Percentiles rank a stretch among this genome's conserved stretches.
phyloP scores from a whole-genome alignment of 768 basidiomycete genomes.

The Lentinula sp. region DNA sequence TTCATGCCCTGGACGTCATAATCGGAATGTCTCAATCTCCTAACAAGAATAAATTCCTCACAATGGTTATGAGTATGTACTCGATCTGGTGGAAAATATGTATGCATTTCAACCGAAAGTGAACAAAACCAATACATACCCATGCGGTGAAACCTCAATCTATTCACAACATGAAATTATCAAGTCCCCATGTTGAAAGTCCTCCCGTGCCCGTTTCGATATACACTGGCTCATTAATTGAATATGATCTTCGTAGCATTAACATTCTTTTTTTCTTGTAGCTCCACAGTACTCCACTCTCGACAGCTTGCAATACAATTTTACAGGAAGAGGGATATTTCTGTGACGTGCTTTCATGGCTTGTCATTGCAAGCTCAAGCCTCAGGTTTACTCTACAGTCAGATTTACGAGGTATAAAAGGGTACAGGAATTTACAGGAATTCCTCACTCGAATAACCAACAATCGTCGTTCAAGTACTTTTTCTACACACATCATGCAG shows the following conservation, averaged over 20 bases:
- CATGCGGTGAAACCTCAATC: neutral
- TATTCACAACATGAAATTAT: neutral
- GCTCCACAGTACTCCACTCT: neutral
- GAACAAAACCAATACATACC: neutral
- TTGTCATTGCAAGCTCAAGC: neutral
- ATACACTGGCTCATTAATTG: neutral
- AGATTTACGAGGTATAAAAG: neutral
- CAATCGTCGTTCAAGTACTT: slow-evolving; percentile 3
- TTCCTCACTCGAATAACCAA: neutral
- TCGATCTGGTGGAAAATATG: neutral
- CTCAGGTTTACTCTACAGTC: neutral
- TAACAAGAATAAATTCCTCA: too few species aligned
- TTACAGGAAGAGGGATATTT: neutral
- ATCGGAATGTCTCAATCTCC: too few species aligned
- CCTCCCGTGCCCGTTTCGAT: neutral
- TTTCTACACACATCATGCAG: neutral
- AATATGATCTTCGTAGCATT: neutral
- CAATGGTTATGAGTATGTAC: too few species aligned
- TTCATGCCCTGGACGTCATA: too few species aligned
- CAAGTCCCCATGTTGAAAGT: neutral
- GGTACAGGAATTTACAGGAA: neutral
- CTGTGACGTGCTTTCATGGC: neutral
- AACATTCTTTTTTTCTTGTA: neutral
- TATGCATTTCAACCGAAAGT: neutral
- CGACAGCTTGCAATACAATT: neutral